phyloP scores from a whole-genome alignment of 805 yeast species.

The Starmerella potacharoeniae region DNA sequence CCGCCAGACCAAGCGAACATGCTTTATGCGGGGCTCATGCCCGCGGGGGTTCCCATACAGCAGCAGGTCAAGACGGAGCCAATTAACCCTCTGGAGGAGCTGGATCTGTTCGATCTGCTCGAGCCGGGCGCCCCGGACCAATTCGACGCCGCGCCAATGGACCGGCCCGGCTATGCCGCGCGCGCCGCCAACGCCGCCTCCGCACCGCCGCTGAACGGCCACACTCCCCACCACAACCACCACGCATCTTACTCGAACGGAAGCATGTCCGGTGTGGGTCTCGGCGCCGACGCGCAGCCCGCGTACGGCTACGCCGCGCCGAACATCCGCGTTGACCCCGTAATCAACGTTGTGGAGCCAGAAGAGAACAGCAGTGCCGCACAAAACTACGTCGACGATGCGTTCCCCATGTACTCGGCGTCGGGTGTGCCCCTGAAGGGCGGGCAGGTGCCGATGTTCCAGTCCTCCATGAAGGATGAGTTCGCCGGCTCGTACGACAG shows the following conservation, averaged over 20 bases:
- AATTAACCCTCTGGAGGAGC: background rate
- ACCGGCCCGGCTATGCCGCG: background rate
- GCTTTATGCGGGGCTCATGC: background rate
- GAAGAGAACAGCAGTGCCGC: background rate
- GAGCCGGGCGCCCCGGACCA: background rate
- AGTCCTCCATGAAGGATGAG: background rate
- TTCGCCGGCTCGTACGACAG: background rate
- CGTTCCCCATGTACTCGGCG: slow-evolving; percentile 16
- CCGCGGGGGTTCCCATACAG: background rate
- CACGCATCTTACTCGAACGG: background rate
- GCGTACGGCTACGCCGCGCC: background rate
- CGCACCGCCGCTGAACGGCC: background rate
- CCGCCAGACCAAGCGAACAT: background rate
- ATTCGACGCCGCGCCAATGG: background rate
- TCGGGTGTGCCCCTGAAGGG: slow-evolving; percentile 13
- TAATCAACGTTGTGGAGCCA: slow-evolving; percentile 20
- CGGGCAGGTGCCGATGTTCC: slow-evolving; percentile 4
- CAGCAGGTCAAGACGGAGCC: background rate
- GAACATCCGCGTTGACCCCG: slow-evolving; percentile 12
- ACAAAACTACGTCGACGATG: slow-evolving; percentile 4
- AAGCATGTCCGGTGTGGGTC: background rate
- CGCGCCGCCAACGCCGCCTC: background rate
- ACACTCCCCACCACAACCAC: background rate
- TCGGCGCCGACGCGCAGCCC: background rate
- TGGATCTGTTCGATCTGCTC: background rate